These are phyloP conservation scores for Selaginella moellendorffii DNA, from an alignment of 75 land plant species.

Conservation along the genomic window DNA sequence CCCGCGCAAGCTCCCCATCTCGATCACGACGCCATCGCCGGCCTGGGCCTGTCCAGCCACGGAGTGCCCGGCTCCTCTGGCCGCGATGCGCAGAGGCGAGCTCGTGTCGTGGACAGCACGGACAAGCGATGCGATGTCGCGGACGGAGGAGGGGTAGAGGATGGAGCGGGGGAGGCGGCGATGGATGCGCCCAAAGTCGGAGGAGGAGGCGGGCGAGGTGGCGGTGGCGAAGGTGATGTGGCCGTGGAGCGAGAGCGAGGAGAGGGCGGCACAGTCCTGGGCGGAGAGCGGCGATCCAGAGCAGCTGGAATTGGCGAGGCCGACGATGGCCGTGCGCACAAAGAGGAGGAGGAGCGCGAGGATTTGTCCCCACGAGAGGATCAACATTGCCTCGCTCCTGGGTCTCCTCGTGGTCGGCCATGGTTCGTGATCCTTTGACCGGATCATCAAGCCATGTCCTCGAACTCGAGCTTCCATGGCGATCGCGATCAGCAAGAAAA, in stretches of 20 bases:
- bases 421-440: too few species aligned
- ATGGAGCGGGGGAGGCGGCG: background rate
- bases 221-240: background rate
- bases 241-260: background rate
- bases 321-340: background rate
- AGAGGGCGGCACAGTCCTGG: background rate
- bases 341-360: background rate
- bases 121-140: background rate
- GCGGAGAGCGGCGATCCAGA: background rate
- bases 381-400: background rate
- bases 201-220: background rate
- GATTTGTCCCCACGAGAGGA: background rate
- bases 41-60: slow-evolving; percentile 12
- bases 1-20: slow-evolving; percentile 9
- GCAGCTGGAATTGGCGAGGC: background rate
- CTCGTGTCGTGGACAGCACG: background rate
- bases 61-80: slow-evolving; percentile 11
- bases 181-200: slow-evolving; percentile 4
- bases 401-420: too few species aligned
- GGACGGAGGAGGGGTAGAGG: slow-evolving; percentile 1
- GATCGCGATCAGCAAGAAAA: too few species aligned
- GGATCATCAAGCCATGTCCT: too few species aligned
- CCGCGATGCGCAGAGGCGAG: slow-evolving; percentile 2
- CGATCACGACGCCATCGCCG: slow-evolving; percentile 6
- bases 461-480: too few species aligned